These are phyloP conservation scores for Magnusiomyces magnusii DNA, from an alignment of 1,139 yeast species.

Conservation along the genomic window DNA sequence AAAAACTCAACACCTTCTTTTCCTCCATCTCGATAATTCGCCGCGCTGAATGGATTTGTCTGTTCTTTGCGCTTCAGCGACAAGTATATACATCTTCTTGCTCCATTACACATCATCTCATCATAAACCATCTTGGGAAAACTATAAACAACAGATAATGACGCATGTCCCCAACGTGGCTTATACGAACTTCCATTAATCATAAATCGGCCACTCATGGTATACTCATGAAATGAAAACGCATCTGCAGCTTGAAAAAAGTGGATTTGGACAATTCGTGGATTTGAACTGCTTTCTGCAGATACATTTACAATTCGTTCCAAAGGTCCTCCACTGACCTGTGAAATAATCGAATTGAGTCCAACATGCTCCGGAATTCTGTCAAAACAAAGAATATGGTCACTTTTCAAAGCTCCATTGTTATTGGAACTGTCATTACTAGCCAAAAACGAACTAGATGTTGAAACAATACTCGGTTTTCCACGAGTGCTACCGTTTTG, in stretches of 20 bases:
- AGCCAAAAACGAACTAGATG: not conserved
- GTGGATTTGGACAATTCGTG: slow-evolving; percentile 40
- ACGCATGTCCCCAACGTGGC: slow-evolving; percentile 34
- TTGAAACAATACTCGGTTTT: slow-evolving; percentile 1
- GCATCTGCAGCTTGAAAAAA: slow-evolving; percentile 54
- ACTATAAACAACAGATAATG: slow-evolving; percentile 16
- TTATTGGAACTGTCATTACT: not conserved
- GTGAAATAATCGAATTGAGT: slow-evolving; percentile 45
- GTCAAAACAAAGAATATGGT: slow-evolving; percentile 30
- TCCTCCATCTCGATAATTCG: not conserved
- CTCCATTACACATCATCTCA: slow-evolving; percentile 32
- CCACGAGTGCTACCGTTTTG: slow-evolving; percentile 1
- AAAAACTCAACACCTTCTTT: not conserved
- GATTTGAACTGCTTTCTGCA: slow-evolving; percentile 15
- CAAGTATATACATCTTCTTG: slow-evolving; percentile 33
- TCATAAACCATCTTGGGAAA: slow-evolving; percentile 31
- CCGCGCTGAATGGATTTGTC: not conserved
- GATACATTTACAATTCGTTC: slow-evolving; percentile 40
- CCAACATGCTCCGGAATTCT: slow-evolving; percentile 41
- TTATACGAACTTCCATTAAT: slow-evolving; percentile 50
- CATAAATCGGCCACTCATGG: slow-evolving; percentile 49
- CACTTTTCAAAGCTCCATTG: slow-evolving; percentile 6
- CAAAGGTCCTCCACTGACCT: slow-evolving; percentile 68
- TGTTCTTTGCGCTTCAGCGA: not conserved
- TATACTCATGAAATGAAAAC: slow-evolving; percentile 45